phyloP scores from a whole-genome alignment of 1,139 yeast genomes.

The Blastobotrys capitulatus region DNA sequence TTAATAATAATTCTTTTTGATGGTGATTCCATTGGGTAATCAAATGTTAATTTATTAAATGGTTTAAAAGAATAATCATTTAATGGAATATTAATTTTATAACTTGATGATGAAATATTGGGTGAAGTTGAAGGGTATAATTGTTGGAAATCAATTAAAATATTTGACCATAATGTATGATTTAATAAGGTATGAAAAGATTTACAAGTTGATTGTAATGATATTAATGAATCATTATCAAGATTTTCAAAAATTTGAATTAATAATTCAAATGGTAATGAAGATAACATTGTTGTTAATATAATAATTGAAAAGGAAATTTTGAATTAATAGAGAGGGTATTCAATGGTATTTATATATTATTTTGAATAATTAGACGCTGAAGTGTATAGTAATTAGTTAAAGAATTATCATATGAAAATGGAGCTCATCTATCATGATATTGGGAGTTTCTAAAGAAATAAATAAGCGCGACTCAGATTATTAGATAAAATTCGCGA shows the following conservation, averaged over 20 bases:
- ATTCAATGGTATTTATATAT: not conserved
- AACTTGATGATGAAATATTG: not conserved
- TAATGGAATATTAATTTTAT: not conserved
- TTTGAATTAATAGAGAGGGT: not conserved
- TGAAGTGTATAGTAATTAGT: not conserved
- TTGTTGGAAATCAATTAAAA: not conserved
- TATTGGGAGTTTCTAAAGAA: too few relatives aligned
- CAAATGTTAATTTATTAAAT: not conserved
- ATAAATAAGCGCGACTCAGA: too few relatives aligned
- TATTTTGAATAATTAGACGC: not conserved
- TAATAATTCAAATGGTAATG: conserved; percentile 6
- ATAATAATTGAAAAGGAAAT: not conserved
- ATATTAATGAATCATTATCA: not conserved
- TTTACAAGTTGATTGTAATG: conserved; percentile 2
- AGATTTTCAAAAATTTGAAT: not conserved
- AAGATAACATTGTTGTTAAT: not conserved
- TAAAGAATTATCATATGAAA: too few relatives aligned
- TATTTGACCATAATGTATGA: conserved; percentile 4
- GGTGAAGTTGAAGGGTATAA: not conserved
- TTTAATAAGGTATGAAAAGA: conserved; percentile 1
- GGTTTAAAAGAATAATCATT: not conserved
- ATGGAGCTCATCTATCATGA: too few relatives aligned
- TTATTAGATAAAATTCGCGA: too few relatives aligned
- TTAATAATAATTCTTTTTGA: not conserved
- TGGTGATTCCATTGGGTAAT: not conserved